A percentile compares a stretch with the other conserved stretches of the same genome.
These are phyloP conservation scores for Hibiscus tridactylites DNA, from an alignment of 345 rosid species.

Conservation along the genomic window DNA sequence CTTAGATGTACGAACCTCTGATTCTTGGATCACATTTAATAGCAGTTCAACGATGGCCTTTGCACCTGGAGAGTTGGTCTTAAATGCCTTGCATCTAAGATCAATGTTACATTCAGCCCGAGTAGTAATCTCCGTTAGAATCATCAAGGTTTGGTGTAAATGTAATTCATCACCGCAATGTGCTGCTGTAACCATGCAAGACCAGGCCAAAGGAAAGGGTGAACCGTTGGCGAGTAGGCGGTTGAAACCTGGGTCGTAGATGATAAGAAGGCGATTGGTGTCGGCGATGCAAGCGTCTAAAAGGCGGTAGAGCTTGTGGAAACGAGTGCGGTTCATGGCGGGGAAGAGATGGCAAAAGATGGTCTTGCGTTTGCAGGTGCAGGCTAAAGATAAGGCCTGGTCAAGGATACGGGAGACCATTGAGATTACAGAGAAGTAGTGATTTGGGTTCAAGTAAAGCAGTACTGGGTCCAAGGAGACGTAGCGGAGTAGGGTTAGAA, in stretches of 20 bases:
- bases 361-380: neutral
- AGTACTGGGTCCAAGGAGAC: neutral
- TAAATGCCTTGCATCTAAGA: conserved; percentile 60
- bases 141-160: conserved; percentile 26
- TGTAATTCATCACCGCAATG: too few relatives aligned
- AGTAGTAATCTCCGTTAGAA: conserved; percentile 53
- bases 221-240: neutral
- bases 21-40: conserved; percentile 39
- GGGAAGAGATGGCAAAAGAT: neutral
- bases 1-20: conserved; percentile 23
- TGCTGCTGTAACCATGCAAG: neutral
- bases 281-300: neutral
- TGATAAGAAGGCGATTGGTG: neutral
- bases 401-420: neutral
- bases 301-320: neutral
- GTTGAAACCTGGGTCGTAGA: neutral
- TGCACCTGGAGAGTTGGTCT: conserved; percentile 64
- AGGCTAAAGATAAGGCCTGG: neutral
- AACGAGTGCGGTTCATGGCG: too few relatives aligned
- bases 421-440: neutral
- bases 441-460: neutral
- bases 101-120: conserved; percentile 61
- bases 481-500: neutral
- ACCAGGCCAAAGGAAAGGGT: neutral
- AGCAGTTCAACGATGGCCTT: conserved; percentile 72